These are phyloP conservation scores for Trichoderma sp. DNA, from an alignment of 2,329 filamentous ascomycete species.

Conservation along the genomic window DNA sequence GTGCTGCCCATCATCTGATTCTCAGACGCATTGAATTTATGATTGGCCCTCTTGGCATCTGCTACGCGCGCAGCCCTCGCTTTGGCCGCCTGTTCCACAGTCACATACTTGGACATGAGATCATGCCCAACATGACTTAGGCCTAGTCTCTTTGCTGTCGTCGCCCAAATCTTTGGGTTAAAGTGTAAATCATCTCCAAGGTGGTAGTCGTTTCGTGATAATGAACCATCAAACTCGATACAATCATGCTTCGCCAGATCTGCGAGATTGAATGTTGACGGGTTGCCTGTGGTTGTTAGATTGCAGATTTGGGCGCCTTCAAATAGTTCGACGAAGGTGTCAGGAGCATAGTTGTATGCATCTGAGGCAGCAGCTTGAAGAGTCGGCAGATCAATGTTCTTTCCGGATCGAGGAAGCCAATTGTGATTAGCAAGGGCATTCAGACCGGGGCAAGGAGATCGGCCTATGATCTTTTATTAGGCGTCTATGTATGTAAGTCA, in stretches of 20 bases:
- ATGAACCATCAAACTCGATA: conserved; percentile 10
- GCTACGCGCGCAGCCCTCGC: not conserved
- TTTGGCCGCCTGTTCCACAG: conserved; percentile 6
- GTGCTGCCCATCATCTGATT: not conserved
- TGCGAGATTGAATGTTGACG: not conserved
- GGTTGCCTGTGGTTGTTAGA: conserved; percentile 3
- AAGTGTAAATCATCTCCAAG: not conserved
- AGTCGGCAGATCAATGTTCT: not conserved
- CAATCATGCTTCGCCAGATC: conserved; percentile 6
- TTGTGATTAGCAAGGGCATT: conserved; percentile 18
- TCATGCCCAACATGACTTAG: not conserved
- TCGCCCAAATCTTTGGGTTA: not conserved
- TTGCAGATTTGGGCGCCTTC: not conserved
- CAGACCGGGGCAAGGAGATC: conserved; percentile 48
- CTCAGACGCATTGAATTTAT: not conserved
- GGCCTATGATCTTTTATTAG: not conserved
- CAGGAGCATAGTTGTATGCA: not conserved
- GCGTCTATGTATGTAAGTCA: not conserved
- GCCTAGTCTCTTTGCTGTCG: not conserved
- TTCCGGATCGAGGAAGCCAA: conserved; percentile 12
- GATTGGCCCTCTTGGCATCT: not conserved
- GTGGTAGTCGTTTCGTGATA: conserved; percentile 8
- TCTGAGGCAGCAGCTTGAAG: not conserved
- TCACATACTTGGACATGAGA: conserved; percentile 1
- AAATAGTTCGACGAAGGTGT: not conserved